These are phyloP conservation scores for Fragaria nilgerrensis DNA, from an alignment of 306 rosid species.

Conservation along the genomic window DNA sequence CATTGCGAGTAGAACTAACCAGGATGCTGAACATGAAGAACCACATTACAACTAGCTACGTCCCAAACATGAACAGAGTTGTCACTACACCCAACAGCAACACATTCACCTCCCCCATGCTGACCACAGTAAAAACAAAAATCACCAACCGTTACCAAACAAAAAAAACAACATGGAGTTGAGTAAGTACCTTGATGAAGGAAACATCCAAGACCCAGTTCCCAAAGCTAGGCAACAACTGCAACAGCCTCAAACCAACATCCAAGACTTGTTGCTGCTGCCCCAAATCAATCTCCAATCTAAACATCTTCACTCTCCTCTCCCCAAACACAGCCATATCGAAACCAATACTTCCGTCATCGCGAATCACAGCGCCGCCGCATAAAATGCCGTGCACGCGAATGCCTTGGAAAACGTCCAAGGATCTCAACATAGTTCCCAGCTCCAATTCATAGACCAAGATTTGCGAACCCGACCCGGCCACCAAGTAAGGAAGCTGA, in stretches of 20 bases:
- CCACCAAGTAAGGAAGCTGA: constrained; percentile 65
- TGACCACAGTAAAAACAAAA: constrained; percentile 20
- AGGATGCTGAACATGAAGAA: constrained; percentile 75
- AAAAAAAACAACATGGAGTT: neutral
- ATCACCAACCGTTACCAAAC: neutral
- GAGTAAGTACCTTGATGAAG: constrained; percentile 58
- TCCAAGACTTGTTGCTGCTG: constrained; percentile 15
- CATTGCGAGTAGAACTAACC: constrained; percentile 49
- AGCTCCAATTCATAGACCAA: constrained; percentile 54
- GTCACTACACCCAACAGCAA: constrained; percentile 80
- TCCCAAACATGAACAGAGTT: constrained; percentile 91
- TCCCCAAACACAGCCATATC: constrained; percentile 71
- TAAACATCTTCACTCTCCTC: constrained; percentile 62
- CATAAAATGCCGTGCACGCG: constrained; percentile 86
- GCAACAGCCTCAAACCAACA: constrained; percentile 35
- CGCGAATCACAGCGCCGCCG: neutral
- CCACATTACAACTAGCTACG: constrained; percentile 37
- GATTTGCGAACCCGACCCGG: constrained; percentile 83
- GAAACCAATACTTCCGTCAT: constrained; percentile 13
- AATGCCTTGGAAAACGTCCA: constrained; percentile 75
- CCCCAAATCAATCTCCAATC: constrained; percentile 34
- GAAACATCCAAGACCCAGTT: constrained; percentile 90
- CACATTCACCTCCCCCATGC: constrained; percentile 36
- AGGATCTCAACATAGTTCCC: constrained; percentile 38
- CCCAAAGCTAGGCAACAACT: constrained; percentile 59